Conservation (phyloP, 805 yeast species). For the Cyberlindnera misumaiensis region DNA sequence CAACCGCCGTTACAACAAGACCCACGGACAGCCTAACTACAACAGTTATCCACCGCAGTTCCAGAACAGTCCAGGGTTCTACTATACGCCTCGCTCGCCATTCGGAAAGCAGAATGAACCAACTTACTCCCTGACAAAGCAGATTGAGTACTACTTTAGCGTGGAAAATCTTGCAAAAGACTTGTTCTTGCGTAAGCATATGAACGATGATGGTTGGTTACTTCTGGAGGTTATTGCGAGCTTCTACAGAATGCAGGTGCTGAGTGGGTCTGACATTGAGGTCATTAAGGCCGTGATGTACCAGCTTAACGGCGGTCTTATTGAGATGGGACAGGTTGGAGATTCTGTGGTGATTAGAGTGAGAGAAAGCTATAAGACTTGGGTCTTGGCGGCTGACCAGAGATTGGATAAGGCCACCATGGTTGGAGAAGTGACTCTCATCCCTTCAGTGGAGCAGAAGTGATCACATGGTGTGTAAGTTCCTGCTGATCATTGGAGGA, state of each 20-base stretch:
- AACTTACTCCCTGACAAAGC: slow-evolving; percentile 29
- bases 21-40: slow-evolving; percentile 5
- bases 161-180: slow-evolving; percentile 84
- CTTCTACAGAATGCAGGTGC: slow-evolving; percentile 69
- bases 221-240: slow-evolving; percentile 53
- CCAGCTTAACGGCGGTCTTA: slow-evolving; percentile 28
- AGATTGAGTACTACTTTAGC: slow-evolving; percentile 87
- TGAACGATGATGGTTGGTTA: slow-evolving; percentile 73
- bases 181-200: slow-evolving; percentile 69
- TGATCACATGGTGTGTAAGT: too few relatives aligned
- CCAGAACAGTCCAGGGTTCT: slow-evolving; percentile 2
- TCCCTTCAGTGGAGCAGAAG: slow-evolving; percentile 12
- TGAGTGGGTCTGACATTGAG: slow-evolving; percentile 48
- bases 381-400: slow-evolving; percentile 58
- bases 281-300: slow-evolving; percentile 54
- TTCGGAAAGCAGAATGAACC: slow-evolving; percentile 16
- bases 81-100: slow-evolving; percentile 7
- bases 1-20: slow-evolving; percentile 19
- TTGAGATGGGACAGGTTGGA: slow-evolving; percentile 32
- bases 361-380: slow-evolving; percentile 47
- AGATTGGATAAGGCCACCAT: slow-evolving; percentile 42
- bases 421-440: slow-evolving; percentile 24
- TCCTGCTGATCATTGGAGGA: too few relatives aligned
- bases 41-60: slow-evolving; percentile 10
- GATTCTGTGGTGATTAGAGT: slow-evolving; percentile 56